Percentiles rank a stretch among this genome's conserved stretches.
phyloP scores from a whole-genome alignment of 257 asterid species.

The Anisodus tanguticus region DNA sequence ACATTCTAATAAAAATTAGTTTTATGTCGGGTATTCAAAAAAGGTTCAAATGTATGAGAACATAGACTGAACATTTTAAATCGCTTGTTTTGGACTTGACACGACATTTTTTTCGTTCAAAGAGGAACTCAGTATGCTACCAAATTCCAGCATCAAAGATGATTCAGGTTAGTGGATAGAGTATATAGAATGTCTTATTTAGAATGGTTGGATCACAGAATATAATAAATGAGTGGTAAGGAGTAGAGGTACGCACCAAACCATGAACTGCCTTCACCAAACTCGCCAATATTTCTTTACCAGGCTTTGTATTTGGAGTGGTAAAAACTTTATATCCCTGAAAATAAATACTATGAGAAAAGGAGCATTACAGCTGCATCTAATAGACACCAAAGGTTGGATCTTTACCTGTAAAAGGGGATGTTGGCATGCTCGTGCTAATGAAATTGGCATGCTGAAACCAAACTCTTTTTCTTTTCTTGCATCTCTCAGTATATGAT shows the following conservation, averaged over 20 bases:
- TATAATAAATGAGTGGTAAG: slow-evolving; percentile 15
- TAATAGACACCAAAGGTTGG: slow-evolving; percentile 28
- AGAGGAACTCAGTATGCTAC: not conserved
- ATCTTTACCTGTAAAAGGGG: slow-evolving; percentile 77
- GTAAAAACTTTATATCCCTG: slow-evolving; percentile 83
- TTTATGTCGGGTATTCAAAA: not conserved
- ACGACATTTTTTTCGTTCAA: not conserved
- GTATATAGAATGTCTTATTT: not conserved
- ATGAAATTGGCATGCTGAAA: slow-evolving; percentile 83
- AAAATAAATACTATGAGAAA: slow-evolving; percentile 41
- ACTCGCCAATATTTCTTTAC: slow-evolving; percentile 70
- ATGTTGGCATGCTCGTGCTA: slow-evolving; percentile 71
- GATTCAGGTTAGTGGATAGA: slow-evolving; percentile 11
- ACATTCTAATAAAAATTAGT: not conserved
- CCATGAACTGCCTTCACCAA: slow-evolving; percentile 92
- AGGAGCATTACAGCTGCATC: slow-evolving; percentile 12
- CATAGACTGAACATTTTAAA: not conserved
- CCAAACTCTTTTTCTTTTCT: slow-evolving; percentile 86
- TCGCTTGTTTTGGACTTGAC: not conserved
- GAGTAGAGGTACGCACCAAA: slow-evolving; percentile 56
- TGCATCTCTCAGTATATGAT: slow-evolving; percentile 76
- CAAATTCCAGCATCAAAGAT: not conserved
- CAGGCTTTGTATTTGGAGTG: slow-evolving; percentile 95
- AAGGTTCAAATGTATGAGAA: slow-evolving; percentile 2
- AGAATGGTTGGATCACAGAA: not conserved